These are phyloP conservation scores for Metschnikowia kofuensis DNA, from an alignment of 805 yeast genomes.

Conservation along the genomic window DNA sequence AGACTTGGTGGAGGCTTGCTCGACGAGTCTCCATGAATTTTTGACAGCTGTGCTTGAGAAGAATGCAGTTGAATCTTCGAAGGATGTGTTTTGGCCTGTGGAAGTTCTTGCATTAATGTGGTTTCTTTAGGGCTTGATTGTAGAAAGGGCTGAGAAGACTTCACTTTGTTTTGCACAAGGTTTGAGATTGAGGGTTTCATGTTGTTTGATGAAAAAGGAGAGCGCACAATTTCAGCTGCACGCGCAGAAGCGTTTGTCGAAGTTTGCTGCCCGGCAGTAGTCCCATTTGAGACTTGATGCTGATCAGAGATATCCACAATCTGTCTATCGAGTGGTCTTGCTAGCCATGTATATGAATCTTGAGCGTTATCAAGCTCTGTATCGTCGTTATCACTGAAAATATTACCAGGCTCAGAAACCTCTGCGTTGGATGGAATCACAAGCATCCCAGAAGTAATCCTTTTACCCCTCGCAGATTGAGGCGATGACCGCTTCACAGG, in stretches of 20 bases:
- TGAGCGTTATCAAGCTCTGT: conserved; percentile 6
- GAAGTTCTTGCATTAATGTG: too few relatives aligned
- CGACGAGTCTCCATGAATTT: not conserved
- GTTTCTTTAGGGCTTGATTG: too few relatives aligned
- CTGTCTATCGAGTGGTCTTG: not conserved
- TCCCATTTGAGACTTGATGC: too few relatives aligned
- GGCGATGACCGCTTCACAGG: conserved; percentile 28
- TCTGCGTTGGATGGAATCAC: conserved; percentile 24
- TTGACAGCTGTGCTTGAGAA: not conserved
- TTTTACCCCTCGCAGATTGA: conserved; percentile 14
- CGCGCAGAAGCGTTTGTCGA: too few relatives aligned
- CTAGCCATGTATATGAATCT: conserved; percentile 4
- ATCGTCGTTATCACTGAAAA: conserved; percentile 13
- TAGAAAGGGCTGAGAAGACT: too few relatives aligned
- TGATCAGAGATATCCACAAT: not conserved
- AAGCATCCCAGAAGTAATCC: conserved; percentile 45
- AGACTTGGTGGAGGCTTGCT: too few relatives aligned
- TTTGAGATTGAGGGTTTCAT: too few relatives aligned
- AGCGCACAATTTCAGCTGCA: too few relatives aligned
- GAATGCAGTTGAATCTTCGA: not conserved
- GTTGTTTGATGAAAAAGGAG: too few relatives aligned
- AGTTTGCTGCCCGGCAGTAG: too few relatives aligned
- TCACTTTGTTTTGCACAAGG: too few relatives aligned
- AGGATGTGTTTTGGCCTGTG: not conserved
- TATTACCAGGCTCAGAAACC: not conserved